Conservation (phyloP, 768 basidiomycete genomes). For the Dioszegia crocea region DNA sequence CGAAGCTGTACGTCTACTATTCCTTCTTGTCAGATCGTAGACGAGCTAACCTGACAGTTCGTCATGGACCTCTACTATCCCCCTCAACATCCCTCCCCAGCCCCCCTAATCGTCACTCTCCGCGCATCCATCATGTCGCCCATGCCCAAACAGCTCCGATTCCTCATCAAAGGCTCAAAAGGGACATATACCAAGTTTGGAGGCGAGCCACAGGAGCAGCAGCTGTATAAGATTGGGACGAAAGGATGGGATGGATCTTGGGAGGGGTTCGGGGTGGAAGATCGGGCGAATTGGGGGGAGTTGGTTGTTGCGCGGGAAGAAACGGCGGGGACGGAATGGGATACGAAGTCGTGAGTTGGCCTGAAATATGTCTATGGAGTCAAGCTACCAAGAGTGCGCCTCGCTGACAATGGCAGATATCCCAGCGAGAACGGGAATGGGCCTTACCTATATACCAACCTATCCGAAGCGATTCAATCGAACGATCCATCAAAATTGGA, state of each 20-base stretch:
- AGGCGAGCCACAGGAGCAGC: constrained; percentile 73
- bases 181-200: constrained; percentile 73
- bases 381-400: no score
- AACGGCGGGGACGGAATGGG: constrained; percentile 2
- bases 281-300: constrained; percentile 27
- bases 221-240: constrained; percentile 55
- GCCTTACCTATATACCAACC: constrained; percentile 35
- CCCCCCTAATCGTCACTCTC: constrained; percentile 63
- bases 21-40: constrained; percentile 46
- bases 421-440: constrained; percentile 30
- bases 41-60: constrained; percentile 29
- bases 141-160: constrained; percentile 64
- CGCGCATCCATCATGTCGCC: constrained; percentile 68
- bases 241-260: neutral
- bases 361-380: no score
- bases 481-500: constrained; percentile 46
- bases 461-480: constrained; percentile 33
- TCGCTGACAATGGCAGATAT: constrained; percentile 17
- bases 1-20: constrained; percentile 48
- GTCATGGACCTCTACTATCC: constrained; percentile 44
- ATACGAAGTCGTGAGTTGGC: neutral
- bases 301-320: constrained; percentile 55
- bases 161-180: constrained; percentile 64
- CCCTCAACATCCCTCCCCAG: constrained; percentile 17
- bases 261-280: constrained; percentile 17